phyloP scores from a whole-genome alignment of 1,139 yeast species.

The Arxiozyma bovina region DNA sequence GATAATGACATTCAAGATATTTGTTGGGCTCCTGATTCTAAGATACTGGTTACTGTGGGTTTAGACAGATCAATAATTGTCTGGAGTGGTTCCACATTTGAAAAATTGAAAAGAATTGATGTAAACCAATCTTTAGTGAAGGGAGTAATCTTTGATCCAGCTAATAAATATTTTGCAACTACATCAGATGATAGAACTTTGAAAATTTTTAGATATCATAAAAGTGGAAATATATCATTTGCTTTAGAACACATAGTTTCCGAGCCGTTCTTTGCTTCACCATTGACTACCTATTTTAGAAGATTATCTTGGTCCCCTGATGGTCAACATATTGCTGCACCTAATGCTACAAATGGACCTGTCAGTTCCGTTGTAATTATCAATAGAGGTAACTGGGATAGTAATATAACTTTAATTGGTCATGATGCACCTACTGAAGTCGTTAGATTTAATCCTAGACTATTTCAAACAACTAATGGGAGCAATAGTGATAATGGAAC shows the following conservation, averaged over 20 bases:
- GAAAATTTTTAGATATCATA: conserved; percentile 75
- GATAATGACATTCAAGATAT: conserved; percentile 95
- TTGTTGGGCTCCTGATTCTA: conserved; percentile 96
- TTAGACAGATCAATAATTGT: conserved; percentile 83
- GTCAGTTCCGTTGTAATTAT: conserved; percentile 83
- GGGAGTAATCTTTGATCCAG: conserved; percentile 96
- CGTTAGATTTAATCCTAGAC: conserved; percentile 74
- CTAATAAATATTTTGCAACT: conserved; percentile 93
- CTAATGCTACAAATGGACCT: conserved; percentile 96
- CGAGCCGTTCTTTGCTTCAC: conserved; percentile 82
- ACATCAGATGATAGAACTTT: conserved; percentile 93
- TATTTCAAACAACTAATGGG: conserved; percentile 34
- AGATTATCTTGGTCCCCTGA: conserved; percentile 97
- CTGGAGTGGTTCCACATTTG: conserved; percentile 92
- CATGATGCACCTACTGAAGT: conserved; percentile 97
- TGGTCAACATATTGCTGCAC: conserved; percentile 92
- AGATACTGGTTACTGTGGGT: conserved; percentile 85
- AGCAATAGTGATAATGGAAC: conserved; percentile 9
- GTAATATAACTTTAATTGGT: conserved; percentile 81
- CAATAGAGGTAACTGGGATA: conserved; percentile 87
- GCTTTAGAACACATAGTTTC: conserved; percentile 75
- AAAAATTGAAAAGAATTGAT: conserved; percentile 77
- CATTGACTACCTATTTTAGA: conserved; percentile 85
- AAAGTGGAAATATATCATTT: conserved; percentile 68
- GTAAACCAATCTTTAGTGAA: conserved; percentile 93